phyloP scores from a whole-genome alignment of 495 filamentous ascomycete species.

The Neurospora sp. region DNA sequence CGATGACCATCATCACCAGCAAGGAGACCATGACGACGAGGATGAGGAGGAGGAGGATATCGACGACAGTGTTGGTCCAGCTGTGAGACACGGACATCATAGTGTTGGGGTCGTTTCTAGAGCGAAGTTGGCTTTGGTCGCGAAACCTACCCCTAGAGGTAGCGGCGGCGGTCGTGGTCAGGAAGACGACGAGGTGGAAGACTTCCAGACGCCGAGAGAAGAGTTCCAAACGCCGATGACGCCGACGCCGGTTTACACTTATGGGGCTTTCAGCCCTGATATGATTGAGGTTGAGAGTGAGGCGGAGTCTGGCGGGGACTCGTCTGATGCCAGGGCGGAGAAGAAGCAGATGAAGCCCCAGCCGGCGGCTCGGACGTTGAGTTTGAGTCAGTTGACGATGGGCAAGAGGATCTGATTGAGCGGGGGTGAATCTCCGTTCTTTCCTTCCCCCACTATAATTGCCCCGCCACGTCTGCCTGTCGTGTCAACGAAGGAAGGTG shows the following conservation, averaged over 20 bases:
- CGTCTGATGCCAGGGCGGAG: neutral
- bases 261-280: conserved; percentile 35
- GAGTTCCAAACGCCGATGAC: conserved; percentile 9
- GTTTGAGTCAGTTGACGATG: conserved; percentile 40
- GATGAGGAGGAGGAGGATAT: conserved; percentile 1
- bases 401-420: conserved; percentile 16
- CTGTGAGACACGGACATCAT: conserved; percentile 8
- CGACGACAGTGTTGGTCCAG: conserved; percentile 11
- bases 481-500: neutral
- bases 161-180: conserved; percentile 1
- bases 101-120: neutral
- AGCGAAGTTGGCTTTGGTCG: neutral
- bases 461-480: neutral
- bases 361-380: conserved; percentile 33
- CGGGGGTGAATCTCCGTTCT: neutral
- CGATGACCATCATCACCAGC: neutral
- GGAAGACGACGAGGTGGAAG: conserved; percentile 24
- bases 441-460: neutral
- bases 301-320: conserved; percentile 15
- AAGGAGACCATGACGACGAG: conserved; percentile 20
- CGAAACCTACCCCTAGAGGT: neutral
- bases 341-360: conserved; percentile 21
- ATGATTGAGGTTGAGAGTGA: conserved; percentile 8
- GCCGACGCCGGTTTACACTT: conserved; percentile 15
- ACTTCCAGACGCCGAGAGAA: conserved; percentile 36